A percentile compares a stretch with the other conserved stretches of the same genome.
Evolutionary conservation across 1,284 basidiomycete genomes (phyloP).

Genomic region (Cystobasidium slooffiae): DNA sequence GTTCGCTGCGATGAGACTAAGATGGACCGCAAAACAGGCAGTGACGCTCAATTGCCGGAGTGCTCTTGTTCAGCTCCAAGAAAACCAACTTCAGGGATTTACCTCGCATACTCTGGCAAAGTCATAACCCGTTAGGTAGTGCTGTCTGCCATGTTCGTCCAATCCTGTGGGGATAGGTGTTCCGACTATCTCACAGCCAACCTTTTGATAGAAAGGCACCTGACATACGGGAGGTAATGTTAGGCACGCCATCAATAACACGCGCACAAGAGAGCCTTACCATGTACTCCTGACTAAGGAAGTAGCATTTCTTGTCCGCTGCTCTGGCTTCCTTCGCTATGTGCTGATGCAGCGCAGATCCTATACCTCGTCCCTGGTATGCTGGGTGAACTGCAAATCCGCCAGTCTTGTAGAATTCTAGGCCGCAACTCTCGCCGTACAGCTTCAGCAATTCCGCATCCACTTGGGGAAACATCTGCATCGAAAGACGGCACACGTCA

Average conservation of each 20-base stretch:
- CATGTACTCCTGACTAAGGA: background rate
- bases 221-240: background rate
- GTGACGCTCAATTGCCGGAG: no score
- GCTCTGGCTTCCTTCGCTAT: background rate
- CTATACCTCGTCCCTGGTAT: slow-evolving; percentile 1
- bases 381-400: background rate
- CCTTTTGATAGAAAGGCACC: background rate
- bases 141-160: background rate
- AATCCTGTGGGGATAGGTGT: background rate
- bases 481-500: no score
- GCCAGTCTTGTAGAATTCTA: background rate
- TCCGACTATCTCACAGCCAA: slow-evolving; percentile 6
- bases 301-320: background rate
- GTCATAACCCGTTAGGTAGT: background rate
- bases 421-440: background rate
- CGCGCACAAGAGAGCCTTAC: background rate
- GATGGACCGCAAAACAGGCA: no score
- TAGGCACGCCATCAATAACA: background rate
- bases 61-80: background rate
- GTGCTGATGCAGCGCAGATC: slow-evolving; percentile 1
- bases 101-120: background rate
- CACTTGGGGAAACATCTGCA: no score
- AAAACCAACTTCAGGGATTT: no score
- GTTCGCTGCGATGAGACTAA: no score
- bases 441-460: background rate